Evolutionary conservation across 192 early-diverging fungal genomes (phyloP).

Genomic region (Coemansia biformis): DNA sequence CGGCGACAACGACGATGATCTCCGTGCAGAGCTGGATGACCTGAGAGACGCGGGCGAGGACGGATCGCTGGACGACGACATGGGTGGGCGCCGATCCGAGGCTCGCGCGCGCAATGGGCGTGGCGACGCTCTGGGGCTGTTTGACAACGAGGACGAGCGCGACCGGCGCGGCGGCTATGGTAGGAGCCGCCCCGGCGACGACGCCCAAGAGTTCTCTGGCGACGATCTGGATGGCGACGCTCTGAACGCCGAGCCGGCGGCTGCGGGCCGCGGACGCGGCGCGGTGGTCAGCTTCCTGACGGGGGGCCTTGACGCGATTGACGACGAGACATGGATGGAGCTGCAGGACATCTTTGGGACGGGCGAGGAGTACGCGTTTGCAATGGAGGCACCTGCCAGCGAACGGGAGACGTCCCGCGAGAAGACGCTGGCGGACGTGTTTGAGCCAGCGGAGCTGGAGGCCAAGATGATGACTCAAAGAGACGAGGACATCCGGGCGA

Average conservation of each 20-base stretch:
- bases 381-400: constrained; percentile 30
- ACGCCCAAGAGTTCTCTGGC: constrained; percentile 2
- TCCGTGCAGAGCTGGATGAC: constrained; percentile 33
- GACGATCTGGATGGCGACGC: constrained; percentile 6
- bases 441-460: constrained; percentile 84
- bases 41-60: constrained; percentile 24
- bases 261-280: constrained; percentile 11
- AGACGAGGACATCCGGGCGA: constrained; percentile 82
- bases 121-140: constrained; percentile 35
- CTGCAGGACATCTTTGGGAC: constrained; percentile 89
- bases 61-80: constrained; percentile 6
- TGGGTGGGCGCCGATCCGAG: too few relatives aligned
- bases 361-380: constrained; percentile 79
- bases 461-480: constrained; percentile 85
- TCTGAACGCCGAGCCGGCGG: constrained; percentile 4
- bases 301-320: constrained; percentile 47
- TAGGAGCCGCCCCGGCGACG: constrained; percentile 1
- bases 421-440: constrained; percentile 40
- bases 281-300: constrained; percentile 27
- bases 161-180: constrained; percentile 7
- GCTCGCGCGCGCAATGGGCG: not conserved
- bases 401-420: constrained; percentile 30
- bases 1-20: constrained; percentile 43
- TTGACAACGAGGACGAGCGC: constrained; percentile 32
- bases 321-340: constrained; percentile 66